phyloP scores from a whole-genome alignment of 106 monocot species.

The Dendrobium nobile region DNA sequence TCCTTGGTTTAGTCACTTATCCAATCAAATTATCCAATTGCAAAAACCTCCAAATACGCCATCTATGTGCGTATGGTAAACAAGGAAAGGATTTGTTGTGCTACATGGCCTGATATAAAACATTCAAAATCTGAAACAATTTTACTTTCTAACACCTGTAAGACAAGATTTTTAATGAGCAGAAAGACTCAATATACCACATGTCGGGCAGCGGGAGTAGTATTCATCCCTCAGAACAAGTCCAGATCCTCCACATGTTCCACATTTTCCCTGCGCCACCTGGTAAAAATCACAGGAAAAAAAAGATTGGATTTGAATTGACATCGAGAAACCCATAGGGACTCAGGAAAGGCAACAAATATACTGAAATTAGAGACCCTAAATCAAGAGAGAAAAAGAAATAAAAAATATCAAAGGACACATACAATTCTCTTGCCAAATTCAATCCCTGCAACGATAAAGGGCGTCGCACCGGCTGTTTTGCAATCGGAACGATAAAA shows the following conservation, averaged over 20 bases:
- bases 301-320: not conserved
- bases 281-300: slow-evolving; percentile 10
- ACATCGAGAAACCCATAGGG: not conserved
- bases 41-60: too few relatives aligned
- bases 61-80: too few relatives aligned
- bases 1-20: too few relatives aligned
- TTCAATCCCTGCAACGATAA: slow-evolving; percentile 74
- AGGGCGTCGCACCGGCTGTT: slow-evolving; percentile 78
- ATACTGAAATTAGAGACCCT: not conserved
- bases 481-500: not conserved
- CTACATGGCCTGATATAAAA: not conserved
- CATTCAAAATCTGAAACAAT: not conserved
- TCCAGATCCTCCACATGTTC: slow-evolving; percentile 71
- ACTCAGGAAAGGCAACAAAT: not conserved
- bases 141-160: not conserved
- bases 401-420: not conserved
- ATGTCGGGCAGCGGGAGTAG: slow-evolving; percentile 66
- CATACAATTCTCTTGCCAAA: slow-evolving; percentile 91
- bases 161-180: not conserved
- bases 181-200: slow-evolving; percentile 43
- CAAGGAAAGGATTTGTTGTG: too few relatives aligned
- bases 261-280: slow-evolving; percentile 66
- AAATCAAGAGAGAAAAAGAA: too few relatives aligned
- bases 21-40: too few relatives aligned
- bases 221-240: slow-evolving; percentile 35